Evolutionary conservation across 352 stramenopile species (phyloP).

Genomic region (Globisporangium megalacanthum): DNA sequence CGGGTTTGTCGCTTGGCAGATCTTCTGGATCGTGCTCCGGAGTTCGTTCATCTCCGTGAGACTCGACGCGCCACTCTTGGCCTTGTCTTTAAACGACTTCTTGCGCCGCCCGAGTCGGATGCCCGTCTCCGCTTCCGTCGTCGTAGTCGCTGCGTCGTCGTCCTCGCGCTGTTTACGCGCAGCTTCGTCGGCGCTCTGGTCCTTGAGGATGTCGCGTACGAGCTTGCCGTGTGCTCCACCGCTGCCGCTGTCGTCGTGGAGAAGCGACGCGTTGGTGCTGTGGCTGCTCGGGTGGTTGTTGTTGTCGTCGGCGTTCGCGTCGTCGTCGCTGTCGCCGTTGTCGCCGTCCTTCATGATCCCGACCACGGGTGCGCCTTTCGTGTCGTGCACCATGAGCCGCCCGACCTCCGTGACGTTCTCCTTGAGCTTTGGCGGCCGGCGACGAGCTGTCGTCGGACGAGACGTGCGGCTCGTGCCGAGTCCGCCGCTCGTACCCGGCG

Average conservation of each 20-base stretch:
- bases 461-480: constrained; percentile 60
- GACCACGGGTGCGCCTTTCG: constrained; percentile 68
- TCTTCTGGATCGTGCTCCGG: constrained; percentile 79
- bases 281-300: background rate
- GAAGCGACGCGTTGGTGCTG: constrained; percentile 19
- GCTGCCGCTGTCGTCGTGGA: constrained; percentile 27
- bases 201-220: constrained; percentile 82
- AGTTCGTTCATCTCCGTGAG: constrained; percentile 74
- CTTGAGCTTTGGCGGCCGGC: constrained; percentile 82
- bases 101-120: constrained; percentile 67
- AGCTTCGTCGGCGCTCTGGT: constrained; percentile 64
- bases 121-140: constrained; percentile 58
- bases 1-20: constrained; percentile 90
- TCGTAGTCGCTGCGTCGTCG: constrained; percentile 33
- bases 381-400: constrained; percentile 61
- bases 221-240: constrained; percentile 52
- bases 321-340: constrained; percentile 59
- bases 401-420: constrained; percentile 81
- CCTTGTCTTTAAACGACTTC: constrained; percentile 82
- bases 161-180: constrained; percentile 64
- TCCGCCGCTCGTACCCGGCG: constrained; percentile 42
- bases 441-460: constrained; percentile 80
- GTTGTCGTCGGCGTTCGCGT: constrained; percentile 29
- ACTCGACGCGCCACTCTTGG: constrained; percentile 63
- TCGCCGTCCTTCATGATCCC: constrained; percentile 85